Evolutionary conservation across 352 stramenopile species (phyloP).

Genomic region (Pythium aquatile): DNA sequence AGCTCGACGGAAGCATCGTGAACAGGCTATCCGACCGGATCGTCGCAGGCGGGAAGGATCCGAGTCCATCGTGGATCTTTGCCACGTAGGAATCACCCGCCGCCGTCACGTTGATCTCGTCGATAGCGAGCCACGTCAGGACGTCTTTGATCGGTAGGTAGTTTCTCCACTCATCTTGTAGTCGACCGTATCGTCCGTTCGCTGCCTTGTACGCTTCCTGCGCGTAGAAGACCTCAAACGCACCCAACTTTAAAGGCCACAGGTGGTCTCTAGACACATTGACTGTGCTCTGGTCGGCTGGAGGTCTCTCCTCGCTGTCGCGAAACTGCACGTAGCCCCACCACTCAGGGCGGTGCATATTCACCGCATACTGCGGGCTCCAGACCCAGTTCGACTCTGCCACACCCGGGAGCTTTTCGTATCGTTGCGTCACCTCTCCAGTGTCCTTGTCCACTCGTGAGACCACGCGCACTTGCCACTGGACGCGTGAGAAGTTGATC

Average conservation of each 20-base stretch:
- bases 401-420: slow-evolving; percentile 48
- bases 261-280: slow-evolving; percentile 38
- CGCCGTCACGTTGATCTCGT: slow-evolving; percentile 23
- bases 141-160: slow-evolving; percentile 33
- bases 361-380: slow-evolving; percentile 77
- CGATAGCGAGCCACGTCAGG: slow-evolving; percentile 25
- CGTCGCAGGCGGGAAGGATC: slow-evolving; percentile 1
- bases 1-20: neutral
- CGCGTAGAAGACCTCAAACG: slow-evolving; percentile 71
- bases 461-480: slow-evolving; percentile 53
- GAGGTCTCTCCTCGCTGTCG: slow-evolving; percentile 19
- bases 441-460: slow-evolving; percentile 15
- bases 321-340: slow-evolving; percentile 90
- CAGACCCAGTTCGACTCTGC: slow-evolving; percentile 88
- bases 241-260: slow-evolving; percentile 49
- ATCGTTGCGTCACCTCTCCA: slow-evolving; percentile 16
- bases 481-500: slow-evolving; percentile 89
- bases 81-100: slow-evolving; percentile 20
- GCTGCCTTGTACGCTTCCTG: slow-evolving; percentile 41
- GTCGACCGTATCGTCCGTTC: slow-evolving; percentile 32
- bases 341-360: slow-evolving; percentile 88
- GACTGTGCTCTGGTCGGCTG: slow-evolving; percentile 2
- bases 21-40: slow-evolving; percentile 24
- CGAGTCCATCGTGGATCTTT: neutral
- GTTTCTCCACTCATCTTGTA: slow-evolving; percentile 25